Evolutionary conservation across 2,329 filamentous ascomycete species (phyloP), one percentile per base, ranked within the genome.

Genomic region (Elsinoe australis): DNA sequence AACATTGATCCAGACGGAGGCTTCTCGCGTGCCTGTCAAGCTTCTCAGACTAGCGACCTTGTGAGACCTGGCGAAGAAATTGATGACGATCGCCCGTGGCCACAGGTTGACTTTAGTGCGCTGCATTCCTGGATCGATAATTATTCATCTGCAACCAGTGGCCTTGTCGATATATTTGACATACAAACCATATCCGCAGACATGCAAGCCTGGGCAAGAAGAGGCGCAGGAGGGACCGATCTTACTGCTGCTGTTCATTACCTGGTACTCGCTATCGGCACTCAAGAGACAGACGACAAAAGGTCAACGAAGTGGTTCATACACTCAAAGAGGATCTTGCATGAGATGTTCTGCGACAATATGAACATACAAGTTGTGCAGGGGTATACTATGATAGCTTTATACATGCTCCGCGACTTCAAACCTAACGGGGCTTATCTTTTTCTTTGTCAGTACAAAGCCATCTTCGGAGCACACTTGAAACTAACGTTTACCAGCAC

Each of bases 391-490:
- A 54, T 75, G n/a, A 65, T 75, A 12, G 68, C 71, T 1, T 66
- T 75, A 51, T 75, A 70, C 54, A 71, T 75, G 70, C 61, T 75
- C 3, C 63, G 71, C 28, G 69, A 69, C 7, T 74, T 69, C 50
- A 69, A 73, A 41, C 69, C 71, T 8, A 75, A 75, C 52, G 72
- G 70, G 1, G 71, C 72, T 4, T 75, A 73, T 47, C 64, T 75
- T 53, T 71, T 73, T 46, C 67, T 75, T n/a, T 71, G 71, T 53
- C 26, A 47, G 54, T 24, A 9, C 15, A 14, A 5, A 38, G 15
- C 33, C 2, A 12, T n/a, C 12, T 28, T 5, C 19, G 10, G n/a
- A n/a, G n/a, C n/a, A n/a, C n/a, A n/a, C n/a, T n/a, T n/a, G n/a
- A n/a, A 18, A 8, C 46, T 48, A n/a, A 53, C 29, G 4, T 22